Evolutionary conservation across 495 filamentous ascomycete species (phyloP), one percentile per base, ranked within the genome.

Genomic region (Podospora anserina): DNA sequence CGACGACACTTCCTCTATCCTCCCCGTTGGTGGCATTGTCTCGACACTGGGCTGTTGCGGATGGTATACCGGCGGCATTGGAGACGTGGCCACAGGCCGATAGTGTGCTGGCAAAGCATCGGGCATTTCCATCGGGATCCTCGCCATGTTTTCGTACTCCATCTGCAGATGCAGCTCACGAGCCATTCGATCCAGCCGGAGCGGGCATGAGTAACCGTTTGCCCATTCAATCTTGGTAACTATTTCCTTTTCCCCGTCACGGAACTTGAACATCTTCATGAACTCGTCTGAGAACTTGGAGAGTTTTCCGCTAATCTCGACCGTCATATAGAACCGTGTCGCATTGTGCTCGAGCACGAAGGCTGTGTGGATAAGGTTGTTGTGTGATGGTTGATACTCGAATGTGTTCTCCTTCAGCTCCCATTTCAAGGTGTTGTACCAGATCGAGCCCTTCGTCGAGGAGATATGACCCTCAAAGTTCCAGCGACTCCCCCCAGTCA

Each of bases 281-380:
- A 71, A 0, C 53, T 61, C 26, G 34, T 70, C 66, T 6, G 69
- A 66, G 3, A 32, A 9, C n/a, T 27, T 61, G 20, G 65, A 49
- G 0, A 75, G 69, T 19, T 60, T 72, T 3, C 77, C 78, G 32
- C 67, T 71, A 18, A 80, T 69, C 5, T 75, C 67, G 19, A 80
- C 73, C 16, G 68, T 74, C 67, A 80, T 76, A 61, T 73, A 66
- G 69, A 80, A 80, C 15, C 64, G 68, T 39, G 69, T 70, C 27
- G 70, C 69, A 54, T 77, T 73, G 55, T 80, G 78, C 49, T 78
- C 69, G 53, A 79, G 66, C 2, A 76, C 73, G 26, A 80, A 80
- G 2, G 69, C 78, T 23, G 78, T 77, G 54, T 78, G 73, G 60
- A 80, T 71, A 3, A 69, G 57, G 56, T 73, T 74, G 67, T 65